These are phyloP conservation scores for Tephrocybe sp. DNA, from an alignment of 768 basidiomycete genomes.

Conservation along the genomic window DNA sequence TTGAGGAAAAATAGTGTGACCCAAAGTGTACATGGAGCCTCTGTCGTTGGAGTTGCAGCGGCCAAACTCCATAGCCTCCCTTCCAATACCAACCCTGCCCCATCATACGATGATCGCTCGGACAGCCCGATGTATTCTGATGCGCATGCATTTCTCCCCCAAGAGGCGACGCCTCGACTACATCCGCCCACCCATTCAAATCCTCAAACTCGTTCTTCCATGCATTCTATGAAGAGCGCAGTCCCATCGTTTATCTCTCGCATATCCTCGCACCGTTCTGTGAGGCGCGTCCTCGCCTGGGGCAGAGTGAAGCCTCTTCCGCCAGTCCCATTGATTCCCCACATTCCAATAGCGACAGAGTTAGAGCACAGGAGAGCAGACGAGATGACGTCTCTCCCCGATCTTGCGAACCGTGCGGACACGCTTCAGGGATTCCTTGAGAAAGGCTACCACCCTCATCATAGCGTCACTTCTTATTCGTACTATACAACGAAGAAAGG, in stretches of 20 bases:
- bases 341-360: constrained; percentile 41
- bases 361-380: constrained; percentile 43
- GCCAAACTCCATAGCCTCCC: constrained; percentile 25
- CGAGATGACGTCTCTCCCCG: constrained; percentile 46
- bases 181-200: constrained; percentile 14
- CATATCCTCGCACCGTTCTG: constrained; percentile 39
- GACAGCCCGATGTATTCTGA: constrained; percentile 4
- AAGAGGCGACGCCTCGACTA: background rate
- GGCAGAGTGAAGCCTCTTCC: constrained; percentile 54
- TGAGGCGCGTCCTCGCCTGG: constrained; percentile 38
- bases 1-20: constrained; percentile 25
- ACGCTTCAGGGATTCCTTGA: constrained; percentile 48
- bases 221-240: constrained; percentile 44
- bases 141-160: constrained; percentile 1
- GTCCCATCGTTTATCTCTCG: constrained; percentile 52
- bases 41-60: constrained; percentile 31
- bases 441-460: constrained; percentile 51
- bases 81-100: background rate
- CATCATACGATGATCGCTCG: background rate
- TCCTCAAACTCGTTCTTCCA: constrained; percentile 34
- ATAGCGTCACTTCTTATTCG: constrained; percentile 34
- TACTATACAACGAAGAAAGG: constrained; percentile 19
- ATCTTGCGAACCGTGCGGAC: constrained; percentile 50
- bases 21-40: constrained; percentile 16
- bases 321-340: constrained; percentile 52